Conservation (phyloP, 1,284 basidiomycete species). For the Dichomitus squalens region DNA sequence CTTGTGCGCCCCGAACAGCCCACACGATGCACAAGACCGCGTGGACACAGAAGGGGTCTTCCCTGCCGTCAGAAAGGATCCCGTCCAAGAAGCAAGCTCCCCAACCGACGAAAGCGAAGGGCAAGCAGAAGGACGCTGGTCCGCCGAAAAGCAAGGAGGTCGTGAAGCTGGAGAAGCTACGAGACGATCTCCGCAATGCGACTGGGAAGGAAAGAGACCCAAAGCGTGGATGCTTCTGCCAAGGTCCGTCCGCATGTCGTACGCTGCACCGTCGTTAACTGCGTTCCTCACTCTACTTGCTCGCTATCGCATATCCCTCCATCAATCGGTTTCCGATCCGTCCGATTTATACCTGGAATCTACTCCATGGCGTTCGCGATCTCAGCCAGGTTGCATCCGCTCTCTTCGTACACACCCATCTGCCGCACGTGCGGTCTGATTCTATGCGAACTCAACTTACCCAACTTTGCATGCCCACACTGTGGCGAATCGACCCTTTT, state of each 20-base stretch:
- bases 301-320: neutral
- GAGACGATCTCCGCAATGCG: conserved; percentile 27
- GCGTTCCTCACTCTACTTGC: neutral
- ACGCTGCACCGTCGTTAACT: neutral
- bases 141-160: conserved; percentile 34
- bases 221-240: conserved; percentile 69
- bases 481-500: conserved; percentile 48
- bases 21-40: conserved; percentile 26
- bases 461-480: conserved; percentile 58
- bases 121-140: conserved; percentile 26
- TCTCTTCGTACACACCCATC: conserved; percentile 58
- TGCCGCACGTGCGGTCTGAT: conserved; percentile 64
- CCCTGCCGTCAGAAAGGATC: conserved; percentile 33
- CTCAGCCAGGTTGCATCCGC: conserved; percentile 57
- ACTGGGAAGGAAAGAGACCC: conserved; percentile 46
- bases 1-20: neutral
- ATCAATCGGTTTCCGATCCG: neutral
- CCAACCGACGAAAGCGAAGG: conserved; percentile 18
- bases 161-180: conserved; percentile 31
- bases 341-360: neutral
- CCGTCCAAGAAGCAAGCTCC: conserved; percentile 20
- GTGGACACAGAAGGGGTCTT: conserved; percentile 27
- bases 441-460: conserved; percentile 59
- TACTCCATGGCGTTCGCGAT: neutral
- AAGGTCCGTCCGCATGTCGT: conserved; percentile 43